Evolutionary conservation across 768 basidiomycete species (phyloP).

Genomic region (Podaxis sp.): DNA sequence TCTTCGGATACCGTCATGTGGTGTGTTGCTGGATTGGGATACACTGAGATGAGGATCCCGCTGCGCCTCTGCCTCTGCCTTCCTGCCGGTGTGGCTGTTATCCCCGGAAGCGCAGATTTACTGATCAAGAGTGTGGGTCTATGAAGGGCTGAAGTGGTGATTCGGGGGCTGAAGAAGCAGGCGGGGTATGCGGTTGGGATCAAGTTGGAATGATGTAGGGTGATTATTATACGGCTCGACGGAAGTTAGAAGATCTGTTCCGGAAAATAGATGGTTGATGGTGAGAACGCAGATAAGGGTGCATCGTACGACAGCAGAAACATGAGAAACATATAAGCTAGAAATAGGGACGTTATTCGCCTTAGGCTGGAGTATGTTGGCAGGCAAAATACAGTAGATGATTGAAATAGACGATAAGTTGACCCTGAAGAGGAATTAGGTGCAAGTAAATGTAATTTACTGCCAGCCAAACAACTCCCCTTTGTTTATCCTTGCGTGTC

Average conservation of each 20-base stretch:
- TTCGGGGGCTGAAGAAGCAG: background rate
- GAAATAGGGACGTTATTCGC: too few species aligned
- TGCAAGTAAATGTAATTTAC: background rate
- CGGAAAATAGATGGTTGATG: background rate
- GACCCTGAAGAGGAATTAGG: background rate
- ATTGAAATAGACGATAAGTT: background rate
- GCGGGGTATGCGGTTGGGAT: background rate
- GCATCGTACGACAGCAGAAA: background rate
- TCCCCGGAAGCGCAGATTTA: background rate
- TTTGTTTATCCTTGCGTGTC: conserved; percentile 37
- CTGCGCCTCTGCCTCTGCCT: background rate
- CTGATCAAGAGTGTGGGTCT: background rate
- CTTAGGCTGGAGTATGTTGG: background rate
- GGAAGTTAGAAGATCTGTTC: background rate
- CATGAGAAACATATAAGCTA: background rate
- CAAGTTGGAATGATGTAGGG: background rate
- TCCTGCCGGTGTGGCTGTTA: background rate
- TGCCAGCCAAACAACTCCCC: background rate
- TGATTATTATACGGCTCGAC: background rate
- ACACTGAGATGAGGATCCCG: background rate
- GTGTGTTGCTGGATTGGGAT: background rate
- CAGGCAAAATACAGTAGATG: background rate
- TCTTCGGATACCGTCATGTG: background rate
- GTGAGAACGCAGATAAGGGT: background rate
- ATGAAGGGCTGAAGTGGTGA: background rate